These are phyloP conservation scores for Proteromonas lacertae DNA, from an alignment of 352 stramenopile species.

Conservation along the genomic window DNA sequence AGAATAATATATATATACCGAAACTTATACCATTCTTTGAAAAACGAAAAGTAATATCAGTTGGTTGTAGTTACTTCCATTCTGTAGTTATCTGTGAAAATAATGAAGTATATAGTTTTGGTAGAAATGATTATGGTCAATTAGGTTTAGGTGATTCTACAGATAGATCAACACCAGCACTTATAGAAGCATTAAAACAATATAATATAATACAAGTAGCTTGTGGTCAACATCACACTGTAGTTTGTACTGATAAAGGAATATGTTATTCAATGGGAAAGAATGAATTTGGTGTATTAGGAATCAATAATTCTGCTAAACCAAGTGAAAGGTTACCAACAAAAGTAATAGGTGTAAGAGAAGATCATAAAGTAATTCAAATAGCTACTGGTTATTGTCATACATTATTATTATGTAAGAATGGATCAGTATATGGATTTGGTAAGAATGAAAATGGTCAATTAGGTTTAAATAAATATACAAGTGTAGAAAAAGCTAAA, in stretches of 20 bases:
- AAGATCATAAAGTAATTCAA: slow-evolving; percentile 22
- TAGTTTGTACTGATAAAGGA: slow-evolving; percentile 24
- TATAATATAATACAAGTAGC: slow-evolving; percentile 19
- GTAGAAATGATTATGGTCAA: slow-evolving; percentile 63
- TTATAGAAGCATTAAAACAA: slow-evolving; percentile 4
- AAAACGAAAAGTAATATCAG: slow-evolving; percentile 18
- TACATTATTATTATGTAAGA: slow-evolving; percentile 27
- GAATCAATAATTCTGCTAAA: slow-evolving; percentile 17
- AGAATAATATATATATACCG: slow-evolving; percentile 31
- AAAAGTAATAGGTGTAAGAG: slow-evolving; percentile 12
- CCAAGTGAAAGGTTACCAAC: slow-evolving; percentile 14
- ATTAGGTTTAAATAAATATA: slow-evolving; percentile 41
- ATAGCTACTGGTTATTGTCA: slow-evolving; percentile 61
- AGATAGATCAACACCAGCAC: too few species aligned
- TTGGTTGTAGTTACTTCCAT: slow-evolving; percentile 67
- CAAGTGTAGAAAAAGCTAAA: slow-evolving; percentile 11
- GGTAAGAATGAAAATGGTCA: slow-evolving; percentile 67
- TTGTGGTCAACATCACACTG: slow-evolving; percentile 57
- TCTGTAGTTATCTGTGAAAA: slow-evolving; percentile 34
- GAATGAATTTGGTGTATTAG: slow-evolving; percentile 64
- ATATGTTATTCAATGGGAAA: slow-evolving; percentile 44
- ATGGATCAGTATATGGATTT: slow-evolving; percentile 35
- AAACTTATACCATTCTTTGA: slow-evolving; percentile 22
- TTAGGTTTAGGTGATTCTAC: slow-evolving; percentile 40
- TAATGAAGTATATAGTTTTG: slow-evolving; percentile 37